These are phyloP conservation scores for Suillus ampliporus DNA, from an alignment of 768 basidiomycete species.

Conservation along the genomic window DNA sequence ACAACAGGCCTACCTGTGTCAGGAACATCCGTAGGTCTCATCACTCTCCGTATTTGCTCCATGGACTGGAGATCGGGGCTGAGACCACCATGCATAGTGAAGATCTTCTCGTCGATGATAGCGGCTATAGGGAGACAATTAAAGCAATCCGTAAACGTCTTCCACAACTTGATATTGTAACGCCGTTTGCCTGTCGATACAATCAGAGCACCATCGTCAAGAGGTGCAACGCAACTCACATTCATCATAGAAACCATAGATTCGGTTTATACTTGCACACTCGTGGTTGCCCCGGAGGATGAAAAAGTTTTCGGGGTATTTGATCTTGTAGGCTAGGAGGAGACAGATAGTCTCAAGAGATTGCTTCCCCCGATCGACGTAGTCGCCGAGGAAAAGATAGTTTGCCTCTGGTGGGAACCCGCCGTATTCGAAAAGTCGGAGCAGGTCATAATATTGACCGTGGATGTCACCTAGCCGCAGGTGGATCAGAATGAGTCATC, in stretches of 20 bases:
- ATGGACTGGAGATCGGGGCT: constrained; percentile 98
- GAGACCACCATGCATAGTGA: constrained; percentile 98
- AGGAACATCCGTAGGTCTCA: constrained; percentile 98
- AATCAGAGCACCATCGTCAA: constrained; percentile 17
- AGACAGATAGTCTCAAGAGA: constrained; percentile 99
- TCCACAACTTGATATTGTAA: constrained; percentile 99
- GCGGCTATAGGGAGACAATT: constrained; percentile 99
- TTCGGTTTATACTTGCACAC: constrained; percentile 98
- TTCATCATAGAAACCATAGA: constrained; percentile 99
- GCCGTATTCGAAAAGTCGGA: constrained; percentile 98
- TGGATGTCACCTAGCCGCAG: constrained; percentile 87
- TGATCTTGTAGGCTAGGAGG: constrained; percentile 99
- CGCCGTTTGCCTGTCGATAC: constrained; percentile 87
- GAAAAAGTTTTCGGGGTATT: constrained; percentile 99
- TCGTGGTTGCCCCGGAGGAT: constrained; percentile 99
- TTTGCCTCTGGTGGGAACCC: constrained; percentile 99
- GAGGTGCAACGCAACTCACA: constrained; percentile 59
- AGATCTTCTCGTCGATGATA: constrained; percentile 99
- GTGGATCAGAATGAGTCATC: constrained; percentile 30
- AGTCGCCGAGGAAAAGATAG: constrained; percentile 99
- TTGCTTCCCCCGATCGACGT: constrained; percentile 99
- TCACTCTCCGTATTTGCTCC: constrained; percentile 99
- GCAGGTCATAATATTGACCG: constrained; percentile 98
- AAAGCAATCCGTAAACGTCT: constrained; percentile 99
- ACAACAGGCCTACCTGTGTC: constrained; percentile 77